Percentiles rank a stretch among this genome's conserved stretches.
Conservation (phyloP, 352 stramenopile species). For the Pythium brassicae region DNA sequence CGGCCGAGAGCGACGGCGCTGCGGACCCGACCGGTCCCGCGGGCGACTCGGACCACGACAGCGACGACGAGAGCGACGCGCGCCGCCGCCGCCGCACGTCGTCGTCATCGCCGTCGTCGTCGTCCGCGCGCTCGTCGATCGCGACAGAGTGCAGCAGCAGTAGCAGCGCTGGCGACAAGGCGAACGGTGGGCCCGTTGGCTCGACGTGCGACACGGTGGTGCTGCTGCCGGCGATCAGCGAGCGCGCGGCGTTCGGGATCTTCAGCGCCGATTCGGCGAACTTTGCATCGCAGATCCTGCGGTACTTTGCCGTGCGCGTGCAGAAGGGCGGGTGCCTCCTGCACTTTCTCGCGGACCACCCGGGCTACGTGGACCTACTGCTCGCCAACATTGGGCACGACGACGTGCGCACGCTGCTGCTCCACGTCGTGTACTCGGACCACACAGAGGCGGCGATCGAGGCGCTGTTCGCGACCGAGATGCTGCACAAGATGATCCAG, state of each 20-base stretch:
- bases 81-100: constrained; percentile 4
- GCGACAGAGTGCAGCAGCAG: constrained; percentile 11
- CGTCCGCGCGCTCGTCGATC: constrained; percentile 8
- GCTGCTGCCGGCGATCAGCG: constrained; percentile 33
- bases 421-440: constrained; percentile 83
- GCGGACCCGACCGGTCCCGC: constrained; percentile 6
- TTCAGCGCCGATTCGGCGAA: constrained; percentile 76
- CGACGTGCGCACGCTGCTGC: constrained; percentile 67
- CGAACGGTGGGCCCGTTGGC: constrained; percentile 6
- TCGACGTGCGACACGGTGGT: constrained; percentile 23
- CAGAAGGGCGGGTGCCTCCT: constrained; percentile 79
- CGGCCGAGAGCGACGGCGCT: constrained; percentile 35
- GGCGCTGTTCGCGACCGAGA: constrained; percentile 59
- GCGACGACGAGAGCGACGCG: constrained; percentile 6
- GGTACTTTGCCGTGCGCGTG: constrained; percentile 74
- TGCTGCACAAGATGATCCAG: constrained; percentile 77
- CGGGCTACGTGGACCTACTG: constrained; percentile 60
- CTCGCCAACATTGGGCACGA: constrained; percentile 80
- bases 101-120: constrained; percentile 7
- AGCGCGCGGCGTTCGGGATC: constrained; percentile 52
- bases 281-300: constrained; percentile 76
- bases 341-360: constrained; percentile 55
- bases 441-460: constrained; percentile 74
- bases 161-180: constrained; percentile 13
- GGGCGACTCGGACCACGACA: constrained; percentile 30